Percentiles rank a stretch among this genome's conserved stretches.
phyloP scores from a whole-genome alignment of 2,329 filamentous ascomycete genomes.

The Apiospora rasikravindrae region DNA sequence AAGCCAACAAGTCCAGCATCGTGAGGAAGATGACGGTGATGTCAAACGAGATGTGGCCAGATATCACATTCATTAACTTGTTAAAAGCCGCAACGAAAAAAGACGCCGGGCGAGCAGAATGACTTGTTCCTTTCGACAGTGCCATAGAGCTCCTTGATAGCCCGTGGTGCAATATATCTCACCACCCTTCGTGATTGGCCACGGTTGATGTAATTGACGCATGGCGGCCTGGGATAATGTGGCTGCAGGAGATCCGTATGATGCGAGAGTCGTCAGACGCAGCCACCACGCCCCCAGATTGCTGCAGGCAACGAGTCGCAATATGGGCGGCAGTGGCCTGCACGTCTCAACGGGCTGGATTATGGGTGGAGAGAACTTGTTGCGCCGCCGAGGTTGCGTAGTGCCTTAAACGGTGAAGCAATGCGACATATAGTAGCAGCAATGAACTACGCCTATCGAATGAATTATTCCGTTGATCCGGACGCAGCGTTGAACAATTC shows the following conservation, averaged over 20 bases:
- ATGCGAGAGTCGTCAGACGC: neutral
- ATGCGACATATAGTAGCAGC: neutral
- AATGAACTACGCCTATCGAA: too few species aligned
- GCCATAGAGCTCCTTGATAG: neutral
- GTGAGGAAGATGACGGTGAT: neutral
- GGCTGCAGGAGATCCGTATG: neutral
- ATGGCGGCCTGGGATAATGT: neutral
- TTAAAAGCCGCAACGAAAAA: neutral
- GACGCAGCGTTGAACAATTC: neutral
- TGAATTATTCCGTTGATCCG: slow-evolving; percentile 7
- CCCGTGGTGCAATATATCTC: neutral
- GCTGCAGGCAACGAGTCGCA: neutral
- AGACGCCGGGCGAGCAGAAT: neutral
- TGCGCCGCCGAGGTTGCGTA: neutral
- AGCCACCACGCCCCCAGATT: neutral
- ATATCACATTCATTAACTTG: neutral
- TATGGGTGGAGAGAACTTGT: neutral
- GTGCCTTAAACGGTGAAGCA: neutral
- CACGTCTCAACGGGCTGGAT: neutral
- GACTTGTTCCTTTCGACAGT: neutral
- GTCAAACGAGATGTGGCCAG: neutral
- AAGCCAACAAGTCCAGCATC: neutral
- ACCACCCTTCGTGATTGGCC: neutral
- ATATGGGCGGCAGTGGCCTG: slow-evolving; percentile 3
- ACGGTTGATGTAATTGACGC: neutral